Base-by-base conservation (phyloP, 1,284 basidiomycete species). In the Sporisorium sorghi region DNA sequence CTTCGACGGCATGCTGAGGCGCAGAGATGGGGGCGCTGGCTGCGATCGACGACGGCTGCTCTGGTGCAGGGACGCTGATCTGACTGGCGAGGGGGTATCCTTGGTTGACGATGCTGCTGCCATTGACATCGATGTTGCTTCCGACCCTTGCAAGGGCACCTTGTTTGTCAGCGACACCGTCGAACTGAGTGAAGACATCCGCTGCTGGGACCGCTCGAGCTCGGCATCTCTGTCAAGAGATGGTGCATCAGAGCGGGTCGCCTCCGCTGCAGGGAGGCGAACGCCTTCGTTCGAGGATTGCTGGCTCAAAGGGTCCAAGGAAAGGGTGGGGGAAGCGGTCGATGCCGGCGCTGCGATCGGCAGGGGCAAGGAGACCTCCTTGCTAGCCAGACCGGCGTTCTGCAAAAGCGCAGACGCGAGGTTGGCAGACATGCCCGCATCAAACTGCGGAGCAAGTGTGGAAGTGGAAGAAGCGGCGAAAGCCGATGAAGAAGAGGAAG, bases 231-330 rank as follows among this genome's bases (percentile, higher is more conserved):
- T 30, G 35, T 10, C 14, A 59, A 42, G 46, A 67, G 59, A 64
- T 65, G 63, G 62, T 67, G 62, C 58, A 53, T 64, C 57, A 69
- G 55, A 60, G 65, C 75, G 72, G 76, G 75, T 80, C 78, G 75
- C 79, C 81, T 83, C 76, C 81, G 71, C 81, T 83, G 81, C 81
- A 69, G 81, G 81, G 76, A 83, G 81, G 78, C 79, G 67, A 83
- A 78, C 77, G 77, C 69, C 68, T 64, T 71, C 65, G 30, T 61
- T 64, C 37, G 67, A 70, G 57, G 60, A 56, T 63, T 58, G 58
- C 48, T 63, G 66, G 60, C 49, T 28, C 30, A 33, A 58, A 65
- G 53, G 46, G 65, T 43, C 50, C 56, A 52, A 35, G 48, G 61
- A 60, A 49, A 56, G 49, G 64, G 59, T 28, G n/a, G 61, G 57